A percentile compares a stretch with the other conserved stretches of the same genome.
Conservation (phyloP, 805 yeast genomes). For the Saturnispora galanensis region DNA sequence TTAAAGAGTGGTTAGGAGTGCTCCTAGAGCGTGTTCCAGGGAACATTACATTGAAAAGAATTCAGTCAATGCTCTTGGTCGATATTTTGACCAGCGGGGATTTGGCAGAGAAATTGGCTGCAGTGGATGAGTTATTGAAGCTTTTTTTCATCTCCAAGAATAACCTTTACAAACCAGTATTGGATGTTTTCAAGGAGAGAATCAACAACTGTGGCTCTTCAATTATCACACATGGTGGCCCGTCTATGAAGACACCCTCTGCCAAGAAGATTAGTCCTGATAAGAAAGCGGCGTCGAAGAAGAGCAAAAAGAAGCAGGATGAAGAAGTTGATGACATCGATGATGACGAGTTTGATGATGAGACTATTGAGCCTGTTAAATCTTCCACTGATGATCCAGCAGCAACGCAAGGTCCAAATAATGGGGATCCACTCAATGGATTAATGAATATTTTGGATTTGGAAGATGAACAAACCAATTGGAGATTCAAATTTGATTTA, state of each 20-base stretch:
- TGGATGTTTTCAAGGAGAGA: conserved; percentile 19
- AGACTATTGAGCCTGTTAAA: conserved; percentile 14
- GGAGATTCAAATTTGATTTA: conserved; percentile 45
- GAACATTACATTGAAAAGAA: conserved; percentile 13
- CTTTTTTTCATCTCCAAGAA: conserved; percentile 21
- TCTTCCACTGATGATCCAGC: conserved; percentile 7
- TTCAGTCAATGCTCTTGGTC: conserved; percentile 19
- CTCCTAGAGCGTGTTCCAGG: conserved; percentile 22
- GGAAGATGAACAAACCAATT: conserved; percentile 45
- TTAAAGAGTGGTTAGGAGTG: conserved; percentile 24
- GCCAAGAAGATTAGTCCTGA: not conserved
- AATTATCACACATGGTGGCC: not conserved
- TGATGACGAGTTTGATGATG: conserved; percentile 19
- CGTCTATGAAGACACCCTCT: not conserved
- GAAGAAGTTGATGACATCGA: conserved; percentile 8
- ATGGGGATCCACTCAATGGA: not conserved
- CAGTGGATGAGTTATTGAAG: conserved; percentile 23
- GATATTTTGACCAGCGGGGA: conserved; percentile 8
- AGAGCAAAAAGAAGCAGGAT: too few species aligned
- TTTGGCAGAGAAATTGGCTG: conserved; percentile 15
- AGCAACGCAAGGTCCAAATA: not conserved
- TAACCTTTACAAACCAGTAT: conserved; percentile 17
- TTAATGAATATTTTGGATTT: conserved; percentile 20
- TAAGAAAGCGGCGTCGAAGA: too few species aligned
- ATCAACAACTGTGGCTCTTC: conserved; percentile 17